Percentiles rank a stretch among this genome's conserved stretches.
Evolutionary conservation across 2,329 filamentous ascomycete species (phyloP).

Genomic region (Fusarium neocosmosporiellum): DNA sequence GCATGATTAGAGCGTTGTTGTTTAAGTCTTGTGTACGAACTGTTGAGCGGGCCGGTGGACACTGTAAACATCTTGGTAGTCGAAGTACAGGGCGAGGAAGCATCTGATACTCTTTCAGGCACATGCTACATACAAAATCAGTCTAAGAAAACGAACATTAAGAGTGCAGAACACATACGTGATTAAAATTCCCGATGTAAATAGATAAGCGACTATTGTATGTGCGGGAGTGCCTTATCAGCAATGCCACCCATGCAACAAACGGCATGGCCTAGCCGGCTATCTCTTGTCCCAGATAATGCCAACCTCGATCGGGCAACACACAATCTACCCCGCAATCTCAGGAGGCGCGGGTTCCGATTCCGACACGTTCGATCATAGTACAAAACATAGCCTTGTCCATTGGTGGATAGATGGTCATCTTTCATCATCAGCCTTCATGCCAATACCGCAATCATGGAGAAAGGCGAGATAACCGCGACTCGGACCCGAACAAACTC

Average conservation of each 20-base stretch:
- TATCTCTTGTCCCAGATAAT: not conserved
- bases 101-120: not conserved
- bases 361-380: not conserved
- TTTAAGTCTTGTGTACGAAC: not conserved
- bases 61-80: not conserved
- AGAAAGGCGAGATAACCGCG: conserved; percentile 10
- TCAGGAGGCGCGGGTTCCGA: not conserved
- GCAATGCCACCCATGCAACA: not conserved
- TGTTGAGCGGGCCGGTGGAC: not conserved
- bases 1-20: not conserved
- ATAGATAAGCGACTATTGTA: not conserved
- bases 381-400: not conserved
- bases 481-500: not conserved
- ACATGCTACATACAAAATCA: not conserved
- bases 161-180: not conserved
- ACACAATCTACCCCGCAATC: not conserved
- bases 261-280: not conserved
- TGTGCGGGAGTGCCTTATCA: not conserved
- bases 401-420: not conserved
- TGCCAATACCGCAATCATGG: conserved; percentile 2
- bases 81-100: not conserved
- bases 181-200: not conserved
- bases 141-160: not conserved
- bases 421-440: not conserved
- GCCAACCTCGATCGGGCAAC: not conserved